Evolutionary conservation across 176 grass and related monocot genomes (phyloP), one percentile per base, ranked within the genome.

Genomic region (Musa itinerans): DNA sequence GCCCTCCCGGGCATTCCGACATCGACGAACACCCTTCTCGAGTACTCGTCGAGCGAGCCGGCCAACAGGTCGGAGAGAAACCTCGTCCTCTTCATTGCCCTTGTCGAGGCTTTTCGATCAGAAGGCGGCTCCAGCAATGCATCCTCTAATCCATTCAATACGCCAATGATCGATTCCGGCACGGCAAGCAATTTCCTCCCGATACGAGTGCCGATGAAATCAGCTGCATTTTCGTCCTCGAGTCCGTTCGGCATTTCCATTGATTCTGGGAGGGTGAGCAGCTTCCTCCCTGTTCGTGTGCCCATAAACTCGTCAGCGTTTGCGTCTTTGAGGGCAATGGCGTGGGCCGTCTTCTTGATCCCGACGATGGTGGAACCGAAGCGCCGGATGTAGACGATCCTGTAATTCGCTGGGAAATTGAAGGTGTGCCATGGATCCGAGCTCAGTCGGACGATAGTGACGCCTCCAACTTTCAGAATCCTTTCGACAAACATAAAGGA

Each of bases 381-480:
- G 11, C 24, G 81, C 65, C 74, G 79, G 54, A 87, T 63, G 82
- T 90, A 96, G 10, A 83, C 79, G 66, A 83, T 65, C 11, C 68
- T 81, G 76, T 91, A 96, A 81, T 96, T 91, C 54, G 61, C 29
- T 26, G 88, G 92, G 64, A 91, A 23, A 43, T 63, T 84, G 49
- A 96, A 71, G 52, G 59, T 22, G 64, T 56, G 68, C 11, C 54
- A 25, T 1, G 73, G 71, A 61, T 78, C 83, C 66, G 85, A 51
- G 76, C 71, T 79, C 52, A 87, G 71, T 26, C 68, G 75, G 27
- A 67, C 56, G 0, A 77, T 79, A 1, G 84, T 66, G 57, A 96
- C 69, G 79, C 92, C 88, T 12, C 92, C 88, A 21, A 84, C 26
- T 74, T 77, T 91, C 72, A 96, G 83, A 58, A 88, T 86, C 55